Evolutionary conservation across 495 filamentous ascomycete genomes (phyloP).

Genomic region (Daldinia decipiens): DNA sequence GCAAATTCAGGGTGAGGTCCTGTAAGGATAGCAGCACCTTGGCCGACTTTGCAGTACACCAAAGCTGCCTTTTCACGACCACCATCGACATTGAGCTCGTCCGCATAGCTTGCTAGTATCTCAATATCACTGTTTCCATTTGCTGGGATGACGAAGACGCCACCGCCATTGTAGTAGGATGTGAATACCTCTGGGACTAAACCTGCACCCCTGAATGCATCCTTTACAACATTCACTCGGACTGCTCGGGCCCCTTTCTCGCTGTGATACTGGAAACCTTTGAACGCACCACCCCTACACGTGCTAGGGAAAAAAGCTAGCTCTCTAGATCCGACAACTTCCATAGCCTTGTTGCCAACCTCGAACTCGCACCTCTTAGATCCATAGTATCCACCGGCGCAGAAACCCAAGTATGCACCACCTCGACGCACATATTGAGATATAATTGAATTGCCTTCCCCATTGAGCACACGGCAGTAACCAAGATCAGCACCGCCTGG

Average conservation of each 20-base stretch:
- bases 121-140: slow-evolving; percentile 73
- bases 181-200: slow-evolving; percentile 71
- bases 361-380: slow-evolving; percentile 86
- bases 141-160: slow-evolving; percentile 88
- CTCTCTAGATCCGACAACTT: slow-evolving; percentile 88
- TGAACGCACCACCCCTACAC: slow-evolving; percentile 87
- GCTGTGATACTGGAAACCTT: slow-evolving; percentile 90
- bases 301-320: slow-evolving; percentile 87
- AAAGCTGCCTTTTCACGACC: slow-evolving; percentile 79
- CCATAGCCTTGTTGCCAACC: slow-evolving; percentile 79
- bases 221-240: slow-evolving; percentile 71
- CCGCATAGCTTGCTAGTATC: slow-evolving; percentile 82
- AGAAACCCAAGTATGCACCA: slow-evolving; percentile 88
- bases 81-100: slow-evolving; percentile 78
- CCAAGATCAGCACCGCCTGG: slow-evolving; percentile 95
- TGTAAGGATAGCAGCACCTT: slow-evolving; percentile 82
- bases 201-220: slow-evolving; percentile 60
- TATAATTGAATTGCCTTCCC: slow-evolving; percentile 85
- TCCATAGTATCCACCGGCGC: slow-evolving; percentile 95
- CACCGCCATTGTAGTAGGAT: slow-evolving; percentile 94
- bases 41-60: slow-evolving; percentile 86
- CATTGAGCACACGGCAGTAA: slow-evolving; percentile 90
- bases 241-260: slow-evolving; percentile 85
- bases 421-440: slow-evolving; percentile 85
- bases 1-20: slow-evolving; percentile 98